Base-by-base conservation (phyloP, 257 asterid species). In the Solanum paucissectum region DNA sequence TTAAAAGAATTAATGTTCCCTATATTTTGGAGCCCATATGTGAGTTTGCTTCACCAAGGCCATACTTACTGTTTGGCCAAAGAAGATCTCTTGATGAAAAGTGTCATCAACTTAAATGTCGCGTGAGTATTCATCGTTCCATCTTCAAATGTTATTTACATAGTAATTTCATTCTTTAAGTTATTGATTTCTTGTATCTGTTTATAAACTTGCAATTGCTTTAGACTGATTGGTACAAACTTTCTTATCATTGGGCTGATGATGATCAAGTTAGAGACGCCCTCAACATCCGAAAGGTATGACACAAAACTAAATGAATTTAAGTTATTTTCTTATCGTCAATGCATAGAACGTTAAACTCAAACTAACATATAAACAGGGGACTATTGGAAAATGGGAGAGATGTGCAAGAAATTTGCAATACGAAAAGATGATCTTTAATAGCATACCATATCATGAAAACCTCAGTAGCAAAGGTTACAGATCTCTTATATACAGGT, bases 391-490 rank as follows among this genome's bases (percentile, higher is more conserved):
- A 27, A 85, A 32, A 66, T 90, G 92, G 90, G 11, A 13, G 12
- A 82, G 92, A 32, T 88, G 92, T 73, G 64, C 66, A 8, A 76
- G 13, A 9, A 42, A 25, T 34, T 87, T 87, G 81, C 73, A 40
- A 25, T 90, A 60, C 88, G 62, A 68, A 14, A 27, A 1, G 12
- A 7, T 37, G 2, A 6, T 42, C 6, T 4, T 7, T 36, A 84
- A 52, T 16, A 75, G 81, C 58, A 60, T 44, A 29, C 88, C 85
- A 8, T 89, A 90, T 40, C 92, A 89, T 86, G 87, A 25, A 74
- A 84, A 49, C 27, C 91, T 90, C 21, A 90, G 90, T 62, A 55
- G n/a, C 10, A 87, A 85, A 33, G 88, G 90, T 16, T 88, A 85
- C 18, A 68, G 88, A 16, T 88, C 90, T 21, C 90, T 85, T n/a